Evolutionary conservation across 2,329 filamentous ascomycete genomes (phyloP).

Genomic region (Hypomyces perniciosus): DNA sequence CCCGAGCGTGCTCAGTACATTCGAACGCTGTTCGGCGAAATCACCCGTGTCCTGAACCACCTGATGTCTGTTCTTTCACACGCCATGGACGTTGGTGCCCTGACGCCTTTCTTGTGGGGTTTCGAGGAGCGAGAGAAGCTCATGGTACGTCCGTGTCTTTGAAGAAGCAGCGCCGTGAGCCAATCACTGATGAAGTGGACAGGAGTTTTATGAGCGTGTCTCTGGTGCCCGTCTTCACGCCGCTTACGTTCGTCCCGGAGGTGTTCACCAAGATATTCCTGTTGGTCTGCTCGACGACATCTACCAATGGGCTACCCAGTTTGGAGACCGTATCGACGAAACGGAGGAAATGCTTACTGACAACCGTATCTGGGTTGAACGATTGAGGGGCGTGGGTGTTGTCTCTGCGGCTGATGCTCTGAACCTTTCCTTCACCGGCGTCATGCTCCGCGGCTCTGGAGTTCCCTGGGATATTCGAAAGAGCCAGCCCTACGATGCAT

Average conservation of each 20-base stretch:
- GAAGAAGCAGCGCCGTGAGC: neutral
- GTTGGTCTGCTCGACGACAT: constrained; percentile 95
- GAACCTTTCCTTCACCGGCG: constrained; percentile 92
- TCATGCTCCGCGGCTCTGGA: constrained; percentile 96
- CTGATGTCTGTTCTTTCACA: constrained; percentile 96
- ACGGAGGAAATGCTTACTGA: constrained; percentile 98
- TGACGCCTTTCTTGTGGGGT: constrained; percentile 98
- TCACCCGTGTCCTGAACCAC: constrained; percentile 92
- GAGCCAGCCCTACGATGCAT: constrained; percentile 94
- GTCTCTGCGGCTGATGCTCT: constrained; percentile 89
- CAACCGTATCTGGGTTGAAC: constrained; percentile 98
- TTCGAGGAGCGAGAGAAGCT: constrained; percentile 99
- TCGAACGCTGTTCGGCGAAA: constrained; percentile 88
- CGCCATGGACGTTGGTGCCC: constrained; percentile 96
- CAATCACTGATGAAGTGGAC: constrained; percentile 3
- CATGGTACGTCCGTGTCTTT: constrained; percentile 61
- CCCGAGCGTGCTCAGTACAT: constrained; percentile 96
- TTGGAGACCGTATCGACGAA: constrained; percentile 96
- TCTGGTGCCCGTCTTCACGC: constrained; percentile 96
- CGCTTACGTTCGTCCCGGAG: constrained; percentile 92
- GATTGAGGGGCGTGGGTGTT: constrained; percentile 86
- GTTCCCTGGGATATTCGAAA: constrained; percentile 96
- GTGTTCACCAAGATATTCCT: constrained; percentile 92
- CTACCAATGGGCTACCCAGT: constrained; percentile 99
- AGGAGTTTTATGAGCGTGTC: constrained; percentile 99